These are phyloP conservation scores for Dendrocalamus sinicus DNA, from an alignment of 176 grass and related monocot species.

Conservation along the genomic window DNA sequence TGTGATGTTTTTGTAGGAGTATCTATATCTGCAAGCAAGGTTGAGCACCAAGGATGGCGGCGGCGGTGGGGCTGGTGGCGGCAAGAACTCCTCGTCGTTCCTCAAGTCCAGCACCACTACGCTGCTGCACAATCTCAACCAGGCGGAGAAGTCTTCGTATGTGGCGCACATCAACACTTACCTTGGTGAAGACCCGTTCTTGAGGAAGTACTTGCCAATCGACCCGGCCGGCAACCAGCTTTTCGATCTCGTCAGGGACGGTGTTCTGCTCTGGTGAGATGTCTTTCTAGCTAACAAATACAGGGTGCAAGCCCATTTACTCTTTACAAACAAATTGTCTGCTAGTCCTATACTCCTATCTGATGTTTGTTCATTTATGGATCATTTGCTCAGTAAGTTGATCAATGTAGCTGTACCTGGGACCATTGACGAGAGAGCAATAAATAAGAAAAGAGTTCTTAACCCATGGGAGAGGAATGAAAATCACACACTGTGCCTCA, in stretches of 20 bases:
- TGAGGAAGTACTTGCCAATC: constrained; percentile 93
- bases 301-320: constrained; percentile 32
- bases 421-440: constrained; percentile 99
- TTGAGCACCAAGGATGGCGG: constrained; percentile 60
- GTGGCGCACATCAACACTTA: constrained; percentile 96
- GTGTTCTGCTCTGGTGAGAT: constrained; percentile 92
- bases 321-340: constrained; percentile 31
- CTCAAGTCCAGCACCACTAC: constrained; percentile 88
- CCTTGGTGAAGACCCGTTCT: constrained; percentile 78
- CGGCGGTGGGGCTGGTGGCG: not conserved
- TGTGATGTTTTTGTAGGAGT: constrained; percentile 53
- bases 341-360: constrained; percentile 2
- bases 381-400: constrained; percentile 80
- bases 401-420: constrained; percentile 96
- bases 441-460: constrained; percentile 96
- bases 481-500: constrained; percentile 99
- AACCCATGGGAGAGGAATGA: constrained; percentile 99
- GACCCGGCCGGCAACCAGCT: constrained; percentile 76
- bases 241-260: constrained; percentile 82
- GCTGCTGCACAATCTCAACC: constrained; percentile 91
- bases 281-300: constrained; percentile 23
- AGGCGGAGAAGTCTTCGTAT: constrained; percentile 90
- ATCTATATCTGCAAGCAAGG: constrained; percentile 76
- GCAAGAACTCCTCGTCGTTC: constrained; percentile 79
- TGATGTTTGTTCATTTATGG: constrained; percentile 47